Evolutionary conservation across 805 yeast genomes (phyloP), one percentile per base, ranked within the genome.

Genomic region (Saccharomycopsis microspora): DNA sequence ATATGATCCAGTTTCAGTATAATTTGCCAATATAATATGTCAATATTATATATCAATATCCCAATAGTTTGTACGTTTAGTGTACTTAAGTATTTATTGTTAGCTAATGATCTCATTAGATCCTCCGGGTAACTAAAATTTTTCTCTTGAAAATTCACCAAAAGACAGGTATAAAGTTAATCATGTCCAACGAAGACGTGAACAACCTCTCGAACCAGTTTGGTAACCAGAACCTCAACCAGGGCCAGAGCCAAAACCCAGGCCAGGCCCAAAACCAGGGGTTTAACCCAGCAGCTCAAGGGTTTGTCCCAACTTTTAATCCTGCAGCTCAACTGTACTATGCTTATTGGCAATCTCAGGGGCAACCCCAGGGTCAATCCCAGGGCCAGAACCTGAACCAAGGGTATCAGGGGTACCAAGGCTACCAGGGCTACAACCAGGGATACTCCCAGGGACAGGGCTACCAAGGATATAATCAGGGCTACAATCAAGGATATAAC

Each of bases 361-460:
- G 19, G 2, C 19, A 19, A 19, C 32, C 39, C 3, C 51, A 48
- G 27, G 51, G 51, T 5, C 37, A 44, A 28, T 39, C 39, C 42
- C 51, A 48, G 41, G 42, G 44, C 8, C 19, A 39, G 11, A 8
- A 39, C 30, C 10, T 37, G 45, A 39, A 50, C 42, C 55, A 52
- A 39, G 53, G 52, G 54, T 56, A 55, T 37, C 54, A 52, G 38
- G 52, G 51, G 54, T 57, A 56, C 45, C 68, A 54, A n/a, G 52
- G 53, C 33, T 54, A 55, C 49, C 19, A 19, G 19, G 19, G 19
- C 19, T 19, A 19, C 19, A 40, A 44, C 11, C 51, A 48, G 32
- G 51, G 51, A 4, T 41, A 44, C 32, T 39, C 39, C 42, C 51
- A 48, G 41, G 42, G 44, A 10, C 19, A 39, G 11, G 8, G 11